Evolutionary conservation across 768 basidiomycete genomes (phyloP).

Genomic region (Leccinellum rugosiceps): DNA sequence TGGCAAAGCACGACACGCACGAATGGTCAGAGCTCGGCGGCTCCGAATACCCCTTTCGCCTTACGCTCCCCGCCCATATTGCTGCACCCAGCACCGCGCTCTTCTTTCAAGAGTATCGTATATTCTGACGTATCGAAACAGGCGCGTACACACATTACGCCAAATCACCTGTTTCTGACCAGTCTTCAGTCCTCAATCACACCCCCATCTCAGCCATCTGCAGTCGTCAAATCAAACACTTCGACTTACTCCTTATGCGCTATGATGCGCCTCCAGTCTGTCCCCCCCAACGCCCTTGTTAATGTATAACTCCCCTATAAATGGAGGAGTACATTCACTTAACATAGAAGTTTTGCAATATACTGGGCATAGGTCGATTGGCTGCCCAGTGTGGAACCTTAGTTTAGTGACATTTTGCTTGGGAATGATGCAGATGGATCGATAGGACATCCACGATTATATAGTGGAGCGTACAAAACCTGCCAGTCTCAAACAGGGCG

Average conservation of each 20-base stretch:
- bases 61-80: slow-evolving; percentile 61
- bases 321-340: too few species aligned
- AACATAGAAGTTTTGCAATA: too few species aligned
- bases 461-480: background rate
- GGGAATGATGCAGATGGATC: too few species aligned
- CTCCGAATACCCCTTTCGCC: slow-evolving; percentile 66
- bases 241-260: slow-evolving; percentile 69
- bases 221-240: slow-evolving; percentile 62
- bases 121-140: slow-evolving; percentile 83
- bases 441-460: background rate
- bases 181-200: slow-evolving; percentile 60
- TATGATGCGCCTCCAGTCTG: slow-evolving; percentile 54
- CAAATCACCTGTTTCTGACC: slow-evolving; percentile 16
- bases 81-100: slow-evolving; percentile 63
- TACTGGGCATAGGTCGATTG: too few species aligned
- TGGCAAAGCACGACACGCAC: slow-evolving; percentile 60
- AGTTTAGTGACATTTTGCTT: too few species aligned
- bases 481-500: background rate
- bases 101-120: slow-evolving; percentile 72
- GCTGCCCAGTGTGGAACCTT: too few species aligned
- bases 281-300: slow-evolving; percentile 36
- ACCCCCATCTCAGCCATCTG: slow-evolving; percentile 63
- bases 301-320: too few species aligned
- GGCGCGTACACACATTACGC: slow-evolving; percentile 43
- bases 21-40: slow-evolving; percentile 62